phyloP scores from a whole-genome alignment of 257 asterid genomes.

The Datura wrightii region DNA sequence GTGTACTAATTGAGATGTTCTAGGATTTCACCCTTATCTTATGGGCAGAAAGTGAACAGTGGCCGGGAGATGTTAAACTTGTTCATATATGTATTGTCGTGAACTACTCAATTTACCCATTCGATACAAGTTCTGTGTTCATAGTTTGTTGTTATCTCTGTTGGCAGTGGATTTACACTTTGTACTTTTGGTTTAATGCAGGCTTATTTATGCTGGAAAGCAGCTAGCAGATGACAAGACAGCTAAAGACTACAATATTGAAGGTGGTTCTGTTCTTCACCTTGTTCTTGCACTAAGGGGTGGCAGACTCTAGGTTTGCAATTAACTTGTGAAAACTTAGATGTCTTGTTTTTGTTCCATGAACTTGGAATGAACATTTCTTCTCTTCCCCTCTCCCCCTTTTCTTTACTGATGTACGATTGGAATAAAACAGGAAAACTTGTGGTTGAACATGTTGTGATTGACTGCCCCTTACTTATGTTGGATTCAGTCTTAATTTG shows the following conservation, averaged over 20 bases:
- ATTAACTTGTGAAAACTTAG: conserved; percentile 37
- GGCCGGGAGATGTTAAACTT: neutral
- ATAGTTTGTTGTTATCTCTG: neutral
- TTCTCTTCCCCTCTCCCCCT: neutral
- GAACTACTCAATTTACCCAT: neutral
- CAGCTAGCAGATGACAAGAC: conserved; percentile 92
- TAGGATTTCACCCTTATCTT: conserved; percentile 1
- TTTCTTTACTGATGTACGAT: neutral
- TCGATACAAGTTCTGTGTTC: neutral
- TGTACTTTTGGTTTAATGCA: conserved; percentile 34
- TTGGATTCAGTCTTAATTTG: neutral
- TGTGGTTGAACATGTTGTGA: conserved; percentile 16
- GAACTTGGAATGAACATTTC: neutral
- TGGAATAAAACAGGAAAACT: neutral
- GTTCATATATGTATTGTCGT: neutral
- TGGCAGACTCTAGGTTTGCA: conserved; percentile 43
- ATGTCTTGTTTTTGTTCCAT: conserved; percentile 24
- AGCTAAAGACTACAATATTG: conserved; percentile 85
- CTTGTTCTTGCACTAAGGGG: conserved; percentile 86
- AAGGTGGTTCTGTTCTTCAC: conserved; percentile 93
- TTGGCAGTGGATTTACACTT: neutral
- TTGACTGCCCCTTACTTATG: neutral
- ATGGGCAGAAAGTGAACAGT: neutral
- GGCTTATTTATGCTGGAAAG: conserved; percentile 90
- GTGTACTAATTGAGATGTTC: conserved; percentile 8